Conservation (phyloP, 2,329 filamentous ascomycete species). For the Aspergillus pseudoviridinutans region DNA sequence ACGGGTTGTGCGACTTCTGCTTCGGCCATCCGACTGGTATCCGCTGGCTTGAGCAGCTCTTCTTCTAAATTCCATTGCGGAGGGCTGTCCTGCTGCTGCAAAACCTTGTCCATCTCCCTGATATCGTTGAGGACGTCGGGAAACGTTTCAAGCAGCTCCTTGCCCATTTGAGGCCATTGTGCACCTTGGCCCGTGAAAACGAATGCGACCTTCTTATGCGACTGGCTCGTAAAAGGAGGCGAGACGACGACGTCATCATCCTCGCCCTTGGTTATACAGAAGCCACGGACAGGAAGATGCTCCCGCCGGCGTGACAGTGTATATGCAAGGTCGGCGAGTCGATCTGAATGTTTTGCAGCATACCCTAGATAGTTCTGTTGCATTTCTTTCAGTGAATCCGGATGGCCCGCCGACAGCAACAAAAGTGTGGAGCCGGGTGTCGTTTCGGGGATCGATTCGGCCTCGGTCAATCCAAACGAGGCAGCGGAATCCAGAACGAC, state of each 20-base stretch:
- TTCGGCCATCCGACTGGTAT: slow-evolving; percentile 12
- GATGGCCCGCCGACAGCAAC: neutral
- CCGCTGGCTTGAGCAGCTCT: slow-evolving; percentile 3
- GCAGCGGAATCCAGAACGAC: slow-evolving; percentile 12
- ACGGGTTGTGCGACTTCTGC: slow-evolving; percentile 29
- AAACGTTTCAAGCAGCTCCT: slow-evolving; percentile 20
- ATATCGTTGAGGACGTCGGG: slow-evolving; percentile 16
- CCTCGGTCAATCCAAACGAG: neutral
- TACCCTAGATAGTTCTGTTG: neutral
- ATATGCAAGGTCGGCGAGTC: slow-evolving; percentile 11
- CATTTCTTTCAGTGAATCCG: neutral
- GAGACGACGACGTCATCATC: neutral
- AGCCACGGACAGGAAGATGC: slow-evolving; percentile 13
- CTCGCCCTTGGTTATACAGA: slow-evolving; percentile 2
- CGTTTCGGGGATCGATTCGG: neutral
- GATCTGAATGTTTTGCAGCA: slow-evolving; percentile 5
- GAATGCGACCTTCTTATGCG: slow-evolving; percentile 13
- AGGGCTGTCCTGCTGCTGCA: slow-evolving; percentile 4
- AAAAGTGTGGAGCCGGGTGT: neutral
- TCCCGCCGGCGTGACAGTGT: slow-evolving; percentile 13
- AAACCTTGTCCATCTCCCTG: slow-evolving; percentile 9
- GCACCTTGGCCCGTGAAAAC: slow-evolving; percentile 38
- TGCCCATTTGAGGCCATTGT: slow-evolving; percentile 33
- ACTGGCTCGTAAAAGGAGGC: neutral
- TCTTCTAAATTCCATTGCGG: slow-evolving; percentile 10